phyloP scores from a whole-genome alignment of 257 asterid species.

The Petunia secreta region DNA sequence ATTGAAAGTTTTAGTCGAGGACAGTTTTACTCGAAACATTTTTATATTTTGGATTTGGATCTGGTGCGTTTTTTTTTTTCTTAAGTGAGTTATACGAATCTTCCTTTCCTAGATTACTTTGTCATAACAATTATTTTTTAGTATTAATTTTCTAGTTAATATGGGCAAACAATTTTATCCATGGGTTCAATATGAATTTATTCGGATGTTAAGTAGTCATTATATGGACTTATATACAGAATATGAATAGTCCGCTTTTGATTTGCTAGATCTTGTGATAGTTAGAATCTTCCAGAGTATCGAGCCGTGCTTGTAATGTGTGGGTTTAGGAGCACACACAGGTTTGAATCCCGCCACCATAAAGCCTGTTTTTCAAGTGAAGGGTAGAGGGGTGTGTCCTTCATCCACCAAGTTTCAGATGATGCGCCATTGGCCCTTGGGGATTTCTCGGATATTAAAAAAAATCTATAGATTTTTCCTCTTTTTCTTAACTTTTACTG shows the following conservation, averaged over 20 bases:
- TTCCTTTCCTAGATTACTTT: not conserved
- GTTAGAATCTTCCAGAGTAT: not conserved
- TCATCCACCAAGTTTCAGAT: too few relatives aligned
- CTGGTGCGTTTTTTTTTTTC: not conserved
- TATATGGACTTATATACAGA: not conserved
- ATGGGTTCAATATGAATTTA: not conserved
- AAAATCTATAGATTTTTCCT: not conserved
- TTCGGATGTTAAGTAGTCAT: slow-evolving; percentile 7
- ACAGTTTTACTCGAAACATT: not conserved
- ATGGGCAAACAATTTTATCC: not conserved
- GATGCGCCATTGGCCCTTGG: too few relatives aligned
- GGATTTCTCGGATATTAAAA: too few relatives aligned
- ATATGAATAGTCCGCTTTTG: slow-evolving; percentile 2
- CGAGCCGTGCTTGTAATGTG: too few relatives aligned
- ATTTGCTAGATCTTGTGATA: not conserved
- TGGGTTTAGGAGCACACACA: too few relatives aligned
- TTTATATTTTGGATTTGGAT: not conserved
- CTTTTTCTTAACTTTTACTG: not conserved
- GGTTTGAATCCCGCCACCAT: too few relatives aligned
- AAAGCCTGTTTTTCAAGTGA: too few relatives aligned
- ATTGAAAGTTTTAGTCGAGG: not conserved
- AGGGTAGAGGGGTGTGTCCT: too few relatives aligned
- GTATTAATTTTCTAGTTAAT: not conserved
- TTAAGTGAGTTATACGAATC: not conserved
- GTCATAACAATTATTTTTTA: not conserved